These are phyloP conservation scores for Erythrobasidium hasegawianum DNA, from an alignment of 1,284 basidiomycete species.

Conservation along the genomic window DNA sequence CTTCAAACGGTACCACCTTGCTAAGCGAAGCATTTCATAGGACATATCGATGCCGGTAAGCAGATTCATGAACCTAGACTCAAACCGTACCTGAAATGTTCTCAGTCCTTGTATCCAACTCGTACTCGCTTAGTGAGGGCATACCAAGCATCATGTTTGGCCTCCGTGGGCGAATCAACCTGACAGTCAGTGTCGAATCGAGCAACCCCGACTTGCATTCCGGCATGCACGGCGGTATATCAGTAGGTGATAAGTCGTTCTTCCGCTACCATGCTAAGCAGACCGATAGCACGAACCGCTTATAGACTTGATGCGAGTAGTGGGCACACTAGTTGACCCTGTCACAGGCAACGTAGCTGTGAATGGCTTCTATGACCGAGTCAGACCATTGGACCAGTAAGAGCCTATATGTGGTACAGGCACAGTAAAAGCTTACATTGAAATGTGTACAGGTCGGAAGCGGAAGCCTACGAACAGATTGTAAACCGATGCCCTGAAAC, in stretches of 20 bases:
- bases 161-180: constrained; percentile 71
- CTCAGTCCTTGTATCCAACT: constrained; percentile 60
- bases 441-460: constrained; percentile 54
- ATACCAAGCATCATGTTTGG: constrained; percentile 96
- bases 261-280: not conserved
- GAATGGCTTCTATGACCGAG: constrained; percentile 71
- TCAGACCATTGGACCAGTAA: constrained; percentile 42
- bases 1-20: not conserved
- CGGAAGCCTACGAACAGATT: constrained; percentile 63
- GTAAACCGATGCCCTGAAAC: constrained; percentile 56
- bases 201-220: constrained; percentile 72
- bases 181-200: constrained; percentile 61
- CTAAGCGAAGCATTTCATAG: not conserved
- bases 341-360: constrained; percentile 60
- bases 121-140: constrained; percentile 92
- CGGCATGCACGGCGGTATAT: constrained; percentile 82
- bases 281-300: constrained; percentile 30
- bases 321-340: constrained; percentile 65
- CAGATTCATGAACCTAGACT: not conserved
- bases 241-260: constrained; percentile 57
- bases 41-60: constrained; percentile 26
- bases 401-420: constrained; percentile 38
- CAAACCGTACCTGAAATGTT: too few species aligned
- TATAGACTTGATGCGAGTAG: constrained; percentile 64
- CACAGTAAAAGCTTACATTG: constrained; percentile 50